phyloP scores from a whole-genome alignment of 163 green algal species.

The Chlorella variabilis region DNA sequence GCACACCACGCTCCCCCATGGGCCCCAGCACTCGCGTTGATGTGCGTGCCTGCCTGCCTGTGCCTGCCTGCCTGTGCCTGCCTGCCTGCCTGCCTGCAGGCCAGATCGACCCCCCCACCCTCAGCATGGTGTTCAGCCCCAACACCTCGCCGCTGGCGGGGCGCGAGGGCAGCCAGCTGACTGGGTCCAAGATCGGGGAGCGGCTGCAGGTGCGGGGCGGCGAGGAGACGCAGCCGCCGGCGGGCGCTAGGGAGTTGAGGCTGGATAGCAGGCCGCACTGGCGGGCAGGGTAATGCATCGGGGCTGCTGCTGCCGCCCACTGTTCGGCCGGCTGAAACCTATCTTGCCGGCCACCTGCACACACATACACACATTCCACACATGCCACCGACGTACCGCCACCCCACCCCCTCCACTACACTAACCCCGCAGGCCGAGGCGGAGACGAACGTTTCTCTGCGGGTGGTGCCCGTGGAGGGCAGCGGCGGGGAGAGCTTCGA shows the following conservation, averaged over 20 bases:
- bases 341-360: too few relatives aligned
- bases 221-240: background rate
- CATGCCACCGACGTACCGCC: too few relatives aligned
- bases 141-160: conserved; percentile 89
- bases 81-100: conserved; percentile 30
- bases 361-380: too few relatives aligned
- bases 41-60: too few relatives aligned
- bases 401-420: background rate
- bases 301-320: too few relatives aligned
- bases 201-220: conserved; percentile 56
- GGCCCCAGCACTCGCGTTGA: too few relatives aligned
- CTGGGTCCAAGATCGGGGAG: conserved; percentile 83
- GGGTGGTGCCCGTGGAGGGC: conserved; percentile 50
- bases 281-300: background rate
- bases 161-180: conserved; percentile 81
- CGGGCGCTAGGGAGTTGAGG: too few relatives aligned
- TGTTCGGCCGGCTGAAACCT: too few relatives aligned
- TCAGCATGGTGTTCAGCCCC: conserved; percentile 87
- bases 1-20: too few relatives aligned
- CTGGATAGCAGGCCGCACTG: too few relatives aligned
- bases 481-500: conserved; percentile 77
- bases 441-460: conserved; percentile 70
- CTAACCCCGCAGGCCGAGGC: conserved; percentile 56
- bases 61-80: too few relatives aligned
- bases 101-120: conserved; percentile 86